phyloP scores from a whole-genome alignment of 164 flowering plant genomes.

The Umbilicus rupestris region DNA sequence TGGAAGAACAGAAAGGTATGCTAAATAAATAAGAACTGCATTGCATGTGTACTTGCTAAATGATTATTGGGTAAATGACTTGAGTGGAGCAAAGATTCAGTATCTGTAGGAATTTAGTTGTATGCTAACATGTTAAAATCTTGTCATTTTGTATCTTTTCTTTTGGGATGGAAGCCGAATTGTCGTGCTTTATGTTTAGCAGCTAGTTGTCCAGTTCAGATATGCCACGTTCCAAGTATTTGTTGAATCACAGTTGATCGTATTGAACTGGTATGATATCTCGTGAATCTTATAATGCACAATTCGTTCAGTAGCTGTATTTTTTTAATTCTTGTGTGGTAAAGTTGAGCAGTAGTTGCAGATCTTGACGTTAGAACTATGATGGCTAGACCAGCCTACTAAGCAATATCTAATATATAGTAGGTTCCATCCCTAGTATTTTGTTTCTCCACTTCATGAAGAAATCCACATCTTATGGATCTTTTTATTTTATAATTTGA shows the following conservation, averaged over 20 bases:
- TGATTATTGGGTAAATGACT: background rate
- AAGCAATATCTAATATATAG: no score
- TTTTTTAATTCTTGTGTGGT: no score
- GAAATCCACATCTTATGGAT: background rate
- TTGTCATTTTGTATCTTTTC: background rate
- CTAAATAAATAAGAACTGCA: background rate
- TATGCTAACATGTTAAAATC: background rate
- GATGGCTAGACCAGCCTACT: no score
- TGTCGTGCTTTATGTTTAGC: background rate
- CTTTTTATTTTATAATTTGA: background rate
- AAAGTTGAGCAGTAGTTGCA: no score
- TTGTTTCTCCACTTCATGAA: background rate
- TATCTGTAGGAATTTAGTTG: no score
- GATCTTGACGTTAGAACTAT: no score
- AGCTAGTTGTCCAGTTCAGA: background rate
- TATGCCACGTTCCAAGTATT: no score
- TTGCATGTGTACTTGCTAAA: background rate
- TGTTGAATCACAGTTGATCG: no score
- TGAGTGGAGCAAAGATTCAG: background rate
- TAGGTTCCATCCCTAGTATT: no score
- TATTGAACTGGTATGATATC: no score
- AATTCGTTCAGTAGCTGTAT: no score
- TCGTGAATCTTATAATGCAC: no score
- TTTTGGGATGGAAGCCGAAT: background rate
- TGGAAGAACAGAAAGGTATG: constrained; percentile 76